A percentile compares a stretch with the other conserved stretches of the same genome.
Conservation (phyloP, 306 rosid species). For the Acacia melanoxylon region DNA sequence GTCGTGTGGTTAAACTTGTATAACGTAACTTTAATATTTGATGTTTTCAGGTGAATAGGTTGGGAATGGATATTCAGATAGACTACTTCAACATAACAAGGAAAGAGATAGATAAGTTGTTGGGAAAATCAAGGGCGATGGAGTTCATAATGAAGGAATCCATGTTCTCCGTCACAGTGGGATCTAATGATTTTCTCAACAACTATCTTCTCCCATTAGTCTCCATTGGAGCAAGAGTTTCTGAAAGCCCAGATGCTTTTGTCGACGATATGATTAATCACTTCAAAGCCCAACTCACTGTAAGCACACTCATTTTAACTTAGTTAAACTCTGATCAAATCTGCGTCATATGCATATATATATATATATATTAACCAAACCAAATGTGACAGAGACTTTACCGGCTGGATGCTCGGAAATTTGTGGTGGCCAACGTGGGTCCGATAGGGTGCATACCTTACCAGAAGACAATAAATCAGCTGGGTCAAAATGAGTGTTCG, state of each 20-base stretch:
- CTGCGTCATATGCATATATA: not conserved
- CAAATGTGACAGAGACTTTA: slow-evolving; percentile 54
- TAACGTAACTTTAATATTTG: not conserved
- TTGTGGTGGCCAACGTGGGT: slow-evolving; percentile 70
- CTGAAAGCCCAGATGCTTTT: slow-evolving; percentile 64
- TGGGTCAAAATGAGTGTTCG: slow-evolving; percentile 53
- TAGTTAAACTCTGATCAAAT: not conserved
- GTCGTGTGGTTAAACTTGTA: not conserved
- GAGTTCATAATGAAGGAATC: slow-evolving; percentile 57
- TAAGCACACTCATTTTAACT: slow-evolving; percentile 26
- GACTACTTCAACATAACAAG: slow-evolving; percentile 72
- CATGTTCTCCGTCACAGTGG: slow-evolving; percentile 60
- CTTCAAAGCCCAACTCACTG: slow-evolving; percentile 62
- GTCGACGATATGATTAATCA: slow-evolving; percentile 63
- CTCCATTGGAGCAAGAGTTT: slow-evolving; percentile 60
- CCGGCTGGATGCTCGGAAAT: slow-evolving; percentile 66
- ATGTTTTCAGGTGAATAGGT: slow-evolving; percentile 56
- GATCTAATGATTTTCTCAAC: slow-evolving; percentile 80
- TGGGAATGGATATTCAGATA: slow-evolving; percentile 80
- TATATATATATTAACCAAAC: not conserved
- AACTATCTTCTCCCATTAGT: slow-evolving; percentile 74
- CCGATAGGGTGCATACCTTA: slow-evolving; percentile 92
- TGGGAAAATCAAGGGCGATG: slow-evolving; percentile 55
- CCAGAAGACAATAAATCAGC: slow-evolving; percentile 69
- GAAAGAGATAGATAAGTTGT: slow-evolving; percentile 47